Percentiles rank a stretch among this genome's conserved stretches.
phyloP scores from a whole-genome alignment of 441 rosid genomes.

The Omphalea diandra region DNA sequence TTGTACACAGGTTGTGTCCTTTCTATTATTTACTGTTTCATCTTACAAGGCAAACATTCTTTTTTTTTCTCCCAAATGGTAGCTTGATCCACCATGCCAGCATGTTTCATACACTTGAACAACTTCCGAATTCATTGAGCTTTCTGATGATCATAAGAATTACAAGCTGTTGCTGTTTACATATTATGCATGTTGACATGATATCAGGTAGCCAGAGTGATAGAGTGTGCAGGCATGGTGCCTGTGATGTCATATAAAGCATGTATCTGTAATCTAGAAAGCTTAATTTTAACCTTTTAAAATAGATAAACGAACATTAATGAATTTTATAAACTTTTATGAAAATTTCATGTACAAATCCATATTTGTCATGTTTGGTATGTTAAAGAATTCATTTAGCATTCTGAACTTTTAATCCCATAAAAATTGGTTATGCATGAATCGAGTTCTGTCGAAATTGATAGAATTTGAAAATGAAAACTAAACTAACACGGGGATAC shows the following conservation, averaged over 20 bases:
- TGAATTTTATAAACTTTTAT: no score
- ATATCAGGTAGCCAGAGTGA: neutral
- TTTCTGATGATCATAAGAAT: neutral
- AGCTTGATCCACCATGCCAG: neutral
- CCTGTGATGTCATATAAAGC: neutral
- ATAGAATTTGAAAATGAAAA: no score
- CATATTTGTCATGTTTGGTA: no score
- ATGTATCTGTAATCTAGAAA: neutral
- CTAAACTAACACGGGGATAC: no score
- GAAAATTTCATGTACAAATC: no score
- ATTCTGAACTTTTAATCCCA: no score
- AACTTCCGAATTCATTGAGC: slow-evolving; percentile 8
- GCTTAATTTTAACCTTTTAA: neutral
- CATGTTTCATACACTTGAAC: neutral
- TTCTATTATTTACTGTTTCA: neutral
- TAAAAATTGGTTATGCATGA: no score
- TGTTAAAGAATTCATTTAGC: no score
- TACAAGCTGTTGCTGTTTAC: neutral
- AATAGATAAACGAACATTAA: neutral
- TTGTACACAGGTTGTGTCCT: no score
- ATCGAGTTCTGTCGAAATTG: no score
- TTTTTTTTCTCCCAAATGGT: neutral
- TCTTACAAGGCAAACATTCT: neutral
- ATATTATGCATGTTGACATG: neutral
- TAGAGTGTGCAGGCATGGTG: neutral